Conservation (phyloP, 495 filamentous ascomycete genomes). For the Aspergillus asperescens region DNA sequence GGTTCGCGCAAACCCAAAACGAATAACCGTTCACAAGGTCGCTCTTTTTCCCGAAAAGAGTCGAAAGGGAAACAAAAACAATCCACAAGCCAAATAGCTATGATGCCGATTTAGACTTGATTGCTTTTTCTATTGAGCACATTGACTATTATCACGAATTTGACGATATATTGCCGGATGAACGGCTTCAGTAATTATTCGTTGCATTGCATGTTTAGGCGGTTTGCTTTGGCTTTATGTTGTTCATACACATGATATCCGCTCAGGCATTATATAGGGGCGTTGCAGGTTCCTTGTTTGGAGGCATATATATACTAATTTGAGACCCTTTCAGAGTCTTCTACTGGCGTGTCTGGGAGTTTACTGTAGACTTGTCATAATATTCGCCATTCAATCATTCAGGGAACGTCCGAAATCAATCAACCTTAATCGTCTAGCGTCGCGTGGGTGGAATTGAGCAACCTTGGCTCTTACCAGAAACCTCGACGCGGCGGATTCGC, state of each 20-base stretch:
- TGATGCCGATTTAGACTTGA: constrained; percentile 42
- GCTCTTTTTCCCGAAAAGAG: constrained; percentile 26
- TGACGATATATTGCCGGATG: constrained; percentile 18
- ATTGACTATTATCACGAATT: constrained; percentile 18
- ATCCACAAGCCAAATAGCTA: constrained; percentile 36
- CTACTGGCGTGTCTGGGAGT: background rate
- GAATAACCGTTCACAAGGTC: constrained; percentile 22
- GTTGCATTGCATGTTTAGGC: constrained; percentile 17
- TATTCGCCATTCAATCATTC: constrained; percentile 46
- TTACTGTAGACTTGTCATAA: background rate
- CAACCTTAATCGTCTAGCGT: constrained; percentile 68
- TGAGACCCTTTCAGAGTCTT: background rate
- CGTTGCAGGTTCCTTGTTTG: background rate
- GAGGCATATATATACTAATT: background rate
- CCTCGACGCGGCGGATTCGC: constrained; percentile 73
- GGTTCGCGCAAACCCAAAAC: constrained; percentile 24
- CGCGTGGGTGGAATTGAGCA: constrained; percentile 79
- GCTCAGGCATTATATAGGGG: constrained; percentile 10
- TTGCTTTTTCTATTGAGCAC: constrained; percentile 7
- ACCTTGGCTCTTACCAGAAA: constrained; percentile 82
- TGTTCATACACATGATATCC: constrained; percentile 7
- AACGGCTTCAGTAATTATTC: constrained; percentile 16
- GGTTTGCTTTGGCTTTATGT: background rate
- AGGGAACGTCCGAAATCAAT: constrained; percentile 80
- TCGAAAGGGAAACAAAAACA: constrained; percentile 31